Evolutionary conservation across 306 rosid species (phyloP).

Genomic region (Alnus glutinosa): DNA sequence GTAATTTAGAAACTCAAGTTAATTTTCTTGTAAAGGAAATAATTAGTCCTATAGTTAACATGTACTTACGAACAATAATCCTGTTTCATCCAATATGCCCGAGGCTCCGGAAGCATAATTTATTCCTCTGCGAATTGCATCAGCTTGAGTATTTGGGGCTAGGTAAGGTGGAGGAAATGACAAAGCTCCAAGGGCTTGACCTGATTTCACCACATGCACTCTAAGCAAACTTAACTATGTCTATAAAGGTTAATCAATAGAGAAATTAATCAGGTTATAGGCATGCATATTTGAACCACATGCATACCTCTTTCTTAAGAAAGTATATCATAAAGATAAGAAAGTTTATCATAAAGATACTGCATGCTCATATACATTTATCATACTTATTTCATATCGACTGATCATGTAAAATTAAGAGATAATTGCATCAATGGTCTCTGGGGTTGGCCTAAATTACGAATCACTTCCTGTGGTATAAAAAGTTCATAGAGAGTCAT

Average conservation of each 20-base stretch:
- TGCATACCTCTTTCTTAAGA: no score
- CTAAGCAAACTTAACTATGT: not conserved
- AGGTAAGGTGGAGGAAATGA: constrained; percentile 62
- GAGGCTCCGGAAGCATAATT: constrained; percentile 63
- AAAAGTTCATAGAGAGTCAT: no score
- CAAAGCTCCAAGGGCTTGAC: constrained; percentile 50
- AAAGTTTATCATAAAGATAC: no score
- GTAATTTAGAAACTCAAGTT: not conserved
- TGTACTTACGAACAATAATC: constrained; percentile 44
- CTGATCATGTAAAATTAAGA: no score
- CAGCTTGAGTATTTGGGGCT: constrained; percentile 43
- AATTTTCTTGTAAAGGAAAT: not conserved
- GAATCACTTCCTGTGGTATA: no score
- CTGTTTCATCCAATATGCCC: constrained; percentile 52
- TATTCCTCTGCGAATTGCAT: constrained; percentile 39
- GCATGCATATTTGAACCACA: no score
- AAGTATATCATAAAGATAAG: no score
- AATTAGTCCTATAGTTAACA: not conserved
- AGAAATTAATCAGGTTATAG: no score
- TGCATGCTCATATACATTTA: no score
- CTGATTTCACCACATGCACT: constrained; percentile 17
- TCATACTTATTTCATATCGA: no score
- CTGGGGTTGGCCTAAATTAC: no score
- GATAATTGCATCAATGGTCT: no score
- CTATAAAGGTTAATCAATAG: not conserved